These are phyloP conservation scores for Rhodotorula sp. DNA, from an alignment of 1,284 basidiomycete species.

Conservation along the genomic window DNA sequence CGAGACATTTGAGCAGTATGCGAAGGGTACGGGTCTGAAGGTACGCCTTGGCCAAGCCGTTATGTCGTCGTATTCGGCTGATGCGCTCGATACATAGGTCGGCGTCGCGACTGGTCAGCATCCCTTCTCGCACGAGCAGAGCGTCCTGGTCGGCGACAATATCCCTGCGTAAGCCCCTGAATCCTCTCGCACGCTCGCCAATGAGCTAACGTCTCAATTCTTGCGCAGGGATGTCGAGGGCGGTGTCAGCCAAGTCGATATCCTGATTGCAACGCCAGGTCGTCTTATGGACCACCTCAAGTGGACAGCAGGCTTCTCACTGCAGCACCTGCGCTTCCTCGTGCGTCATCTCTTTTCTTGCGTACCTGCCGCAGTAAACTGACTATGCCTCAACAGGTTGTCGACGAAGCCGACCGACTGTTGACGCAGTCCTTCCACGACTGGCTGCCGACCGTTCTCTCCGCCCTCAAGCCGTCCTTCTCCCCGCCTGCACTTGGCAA, in stretches of 20 bases:
- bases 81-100: no score
- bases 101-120: slow-evolving; percentile 78
- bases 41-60: slow-evolving; percentile 57
- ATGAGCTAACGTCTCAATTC: neutral
- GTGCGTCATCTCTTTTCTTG: slow-evolving; percentile 52
- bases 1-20: slow-evolving; percentile 81
- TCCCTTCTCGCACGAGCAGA: slow-evolving; percentile 77
- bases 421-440: slow-evolving; percentile 94
- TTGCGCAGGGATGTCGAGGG: slow-evolving; percentile 41
- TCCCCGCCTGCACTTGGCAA: neutral
- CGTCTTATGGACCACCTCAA: slow-evolving; percentile 89
- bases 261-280: slow-evolving; percentile 93
- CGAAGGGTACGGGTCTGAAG: slow-evolving; percentile 81
- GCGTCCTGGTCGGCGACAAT: slow-evolving; percentile 63
- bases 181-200: no score
- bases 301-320: slow-evolving; percentile 80
- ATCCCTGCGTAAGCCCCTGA: slow-evolving; percentile 53
- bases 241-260: slow-evolving; percentile 84
- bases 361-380: neutral
- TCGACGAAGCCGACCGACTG: slow-evolving; percentile 95
- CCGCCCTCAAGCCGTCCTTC: slow-evolving; percentile 60
- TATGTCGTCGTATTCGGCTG: no score
- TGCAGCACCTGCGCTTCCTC: slow-evolving; percentile 90
- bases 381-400: slow-evolving; percentile 60
- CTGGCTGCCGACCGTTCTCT: slow-evolving; percentile 79